Evolutionary conservation across 2,329 filamentous ascomycete genomes (phyloP), one percentile per base, ranked within the genome.

Genomic region (Verticillium albo-atrum): DNA sequence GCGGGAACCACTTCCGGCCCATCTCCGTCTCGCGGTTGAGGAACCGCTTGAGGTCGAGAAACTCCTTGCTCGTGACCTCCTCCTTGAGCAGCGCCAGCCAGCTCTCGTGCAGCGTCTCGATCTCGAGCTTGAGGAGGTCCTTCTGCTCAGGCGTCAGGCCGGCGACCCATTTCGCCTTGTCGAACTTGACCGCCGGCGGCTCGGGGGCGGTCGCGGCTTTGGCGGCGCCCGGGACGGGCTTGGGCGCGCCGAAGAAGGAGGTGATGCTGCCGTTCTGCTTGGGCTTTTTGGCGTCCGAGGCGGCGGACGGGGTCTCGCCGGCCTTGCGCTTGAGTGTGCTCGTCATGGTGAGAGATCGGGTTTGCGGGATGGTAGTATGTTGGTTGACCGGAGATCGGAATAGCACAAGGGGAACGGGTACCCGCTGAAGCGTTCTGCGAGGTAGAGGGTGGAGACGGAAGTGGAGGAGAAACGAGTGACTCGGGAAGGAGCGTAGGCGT

Each of bases 71-170:
- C 1, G 86, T 79, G 47, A 99, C 78, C 66, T 97, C 93, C 63
- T 96, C 92, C 73, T 96, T 96, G 60, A 99, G 82, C 64, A 90
- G 87, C 17, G 88, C 87, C 63, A 99, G 81, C 94, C 95, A 99
- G 77, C 89, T 96, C 61, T 93, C 90, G 71, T 97, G 85, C 62
- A 99, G 78, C 0, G 93, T 97, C 52, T 96, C 87, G 66, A 99
- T 97, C 77, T 99, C 95, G 47, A 99, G 82, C 70, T 90, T 82
- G 55, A 99, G 82, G 54, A 98, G 80, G 57, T 89, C 82, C 70
- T 86, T 91, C 74, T 97, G 91, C 77, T 99, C 95, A 0, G 84
- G 75, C 0, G 85, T 92, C 63, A 99, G 81, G 60, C 85, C 84
- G 23, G 85, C 84, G n/a, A 93, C 81, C 95, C 95, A 99, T 75